Percentiles rank a stretch among this genome's conserved stretches.
Conservation (phyloP, 2,329 filamentous ascomycete genomes). For the Stemphylium beticola region DNA sequence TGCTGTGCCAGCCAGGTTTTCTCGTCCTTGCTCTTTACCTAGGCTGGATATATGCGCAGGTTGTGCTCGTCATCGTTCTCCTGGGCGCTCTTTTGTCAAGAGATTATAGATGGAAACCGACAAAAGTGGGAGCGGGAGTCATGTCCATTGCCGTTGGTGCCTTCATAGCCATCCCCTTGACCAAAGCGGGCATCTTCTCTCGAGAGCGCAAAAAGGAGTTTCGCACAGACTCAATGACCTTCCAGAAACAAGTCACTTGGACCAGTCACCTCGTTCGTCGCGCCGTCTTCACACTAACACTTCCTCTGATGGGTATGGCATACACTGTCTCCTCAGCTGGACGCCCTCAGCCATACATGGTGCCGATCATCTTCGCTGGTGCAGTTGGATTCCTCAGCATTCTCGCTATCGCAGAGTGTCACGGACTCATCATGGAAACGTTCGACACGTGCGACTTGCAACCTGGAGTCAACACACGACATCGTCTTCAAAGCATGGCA, state of each 20-base stretch:
- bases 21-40: slow-evolving; percentile 74
- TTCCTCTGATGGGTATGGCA: slow-evolving; percentile 70
- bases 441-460: slow-evolving; percentile 83
- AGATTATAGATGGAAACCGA: slow-evolving; percentile 68
- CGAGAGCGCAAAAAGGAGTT: slow-evolving; percentile 65
- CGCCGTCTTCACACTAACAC: slow-evolving; percentile 68
- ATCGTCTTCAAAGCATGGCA: slow-evolving; percentile 55
- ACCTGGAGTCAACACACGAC: slow-evolving; percentile 67
- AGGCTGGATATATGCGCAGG: slow-evolving; percentile 79
- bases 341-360: slow-evolving; percentile 61
- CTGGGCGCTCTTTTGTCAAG: slow-evolving; percentile 74
- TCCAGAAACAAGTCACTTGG: slow-evolving; percentile 69
- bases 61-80: slow-evolving; percentile 73
- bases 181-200: slow-evolving; percentile 73
- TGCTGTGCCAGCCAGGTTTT: slow-evolving; percentile 78
- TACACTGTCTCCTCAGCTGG: slow-evolving; percentile 73
- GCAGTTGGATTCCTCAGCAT: slow-evolving; percentile 73
- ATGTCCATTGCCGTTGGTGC: slow-evolving; percentile 72
- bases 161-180: slow-evolving; percentile 72
- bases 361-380: slow-evolving; percentile 70
- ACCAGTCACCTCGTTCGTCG: slow-evolving; percentile 75
- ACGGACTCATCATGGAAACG: slow-evolving; percentile 79
- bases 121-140: slow-evolving; percentile 70
- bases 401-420: slow-evolving; percentile 76
- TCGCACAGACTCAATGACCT: slow-evolving; percentile 70